Evolutionary conservation across 2,329 filamentous ascomycete genomes (phyloP).

Genomic region (Xylariaceae sp.): DNA sequence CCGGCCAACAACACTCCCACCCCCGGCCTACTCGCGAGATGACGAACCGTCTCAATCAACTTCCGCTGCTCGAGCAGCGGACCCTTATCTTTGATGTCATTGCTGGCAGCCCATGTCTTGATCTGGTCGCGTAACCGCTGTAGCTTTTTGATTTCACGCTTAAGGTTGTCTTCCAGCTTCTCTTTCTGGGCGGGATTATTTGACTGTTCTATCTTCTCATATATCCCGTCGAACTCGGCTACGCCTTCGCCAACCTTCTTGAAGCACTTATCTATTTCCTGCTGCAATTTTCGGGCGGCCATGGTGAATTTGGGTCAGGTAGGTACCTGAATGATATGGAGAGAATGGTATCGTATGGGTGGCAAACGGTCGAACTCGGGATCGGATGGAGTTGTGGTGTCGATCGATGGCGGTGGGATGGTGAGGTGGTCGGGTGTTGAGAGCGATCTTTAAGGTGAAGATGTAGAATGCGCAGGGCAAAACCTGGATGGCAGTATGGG

Average conservation of each 20-base stretch:
- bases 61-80: slow-evolving; percentile 90
- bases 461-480: too few relatives aligned
- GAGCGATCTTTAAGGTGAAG: not conserved
- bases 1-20: not conserved
- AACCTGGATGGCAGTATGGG: too few relatives aligned
- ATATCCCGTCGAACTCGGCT: slow-evolving; percentile 85
- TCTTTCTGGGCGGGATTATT: slow-evolving; percentile 94
- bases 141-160: slow-evolving; percentile 99
- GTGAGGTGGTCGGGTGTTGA: not conserved
- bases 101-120: slow-evolving; percentile 97
- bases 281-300: slow-evolving; percentile 92
- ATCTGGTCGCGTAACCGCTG: slow-evolving; percentile 97
- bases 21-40: slow-evolving; percentile 2
- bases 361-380: not conserved
- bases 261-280: slow-evolving; percentile 99
- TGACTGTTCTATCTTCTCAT: slow-evolving; percentile 94
- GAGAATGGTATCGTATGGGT: not conserved
- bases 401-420: not conserved
- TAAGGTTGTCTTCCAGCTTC: slow-evolving; percentile 95
- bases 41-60: slow-evolving; percentile 89
- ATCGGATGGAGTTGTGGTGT: slow-evolving; percentile 9
- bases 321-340: slow-evolving; percentile 12
- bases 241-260: slow-evolving; percentile 97
- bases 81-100: slow-evolving; percentile 99
- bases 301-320: slow-evolving; percentile 48